Percentiles rank a stretch among this genome's conserved stretches.
phyloP scores from a whole-genome alignment of 163 green algal species.

The Chloroidium sp. region DNA sequence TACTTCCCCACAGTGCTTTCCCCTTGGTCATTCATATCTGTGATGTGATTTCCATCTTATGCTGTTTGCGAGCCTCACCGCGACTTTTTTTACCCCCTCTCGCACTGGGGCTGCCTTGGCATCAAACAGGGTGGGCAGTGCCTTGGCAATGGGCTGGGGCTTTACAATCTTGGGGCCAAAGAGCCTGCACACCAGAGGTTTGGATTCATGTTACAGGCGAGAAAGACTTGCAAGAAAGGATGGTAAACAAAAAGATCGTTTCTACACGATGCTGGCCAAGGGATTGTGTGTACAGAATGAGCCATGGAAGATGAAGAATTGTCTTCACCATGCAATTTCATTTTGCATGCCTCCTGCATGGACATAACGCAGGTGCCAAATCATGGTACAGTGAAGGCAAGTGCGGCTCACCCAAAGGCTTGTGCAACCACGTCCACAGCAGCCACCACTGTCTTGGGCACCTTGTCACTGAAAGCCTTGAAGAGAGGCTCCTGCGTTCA shows the following conservation, averaged over 20 bases:
- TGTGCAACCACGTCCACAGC: conserved; percentile 63
- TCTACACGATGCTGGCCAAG: no score
- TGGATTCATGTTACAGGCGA: not conserved
- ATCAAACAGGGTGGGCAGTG: conserved; percentile 70
- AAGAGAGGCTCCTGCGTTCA: conserved; percentile 41
- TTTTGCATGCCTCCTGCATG: no score
- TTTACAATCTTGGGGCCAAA: conserved; percentile 78
- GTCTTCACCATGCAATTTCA: no score
- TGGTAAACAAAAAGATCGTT: no score
- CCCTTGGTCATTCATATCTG: no score
- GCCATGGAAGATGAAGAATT: no score
- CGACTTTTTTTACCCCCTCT: conserved; percentile 77
- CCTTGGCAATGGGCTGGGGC: conserved; percentile 78
- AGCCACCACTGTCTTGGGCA: conserved; percentile 85
- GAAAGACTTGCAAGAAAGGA: no score
- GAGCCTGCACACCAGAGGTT: conserved; percentile 31
- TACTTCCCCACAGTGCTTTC: no score
- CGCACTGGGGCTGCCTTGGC: conserved; percentile 78
- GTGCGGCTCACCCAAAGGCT: conserved; percentile 43
- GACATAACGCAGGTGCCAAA: not conserved
- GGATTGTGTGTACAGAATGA: no score
- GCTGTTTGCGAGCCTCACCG: conserved; percentile 32
- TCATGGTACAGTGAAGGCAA: not conserved
- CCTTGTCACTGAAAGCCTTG: conserved; percentile 77
- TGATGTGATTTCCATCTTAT: no score